Percentiles rank a stretch among this genome's conserved stretches.
Conservation (phyloP, 2,329 filamentous ascomycete genomes). For the Cercospora nicotianae region DNA sequence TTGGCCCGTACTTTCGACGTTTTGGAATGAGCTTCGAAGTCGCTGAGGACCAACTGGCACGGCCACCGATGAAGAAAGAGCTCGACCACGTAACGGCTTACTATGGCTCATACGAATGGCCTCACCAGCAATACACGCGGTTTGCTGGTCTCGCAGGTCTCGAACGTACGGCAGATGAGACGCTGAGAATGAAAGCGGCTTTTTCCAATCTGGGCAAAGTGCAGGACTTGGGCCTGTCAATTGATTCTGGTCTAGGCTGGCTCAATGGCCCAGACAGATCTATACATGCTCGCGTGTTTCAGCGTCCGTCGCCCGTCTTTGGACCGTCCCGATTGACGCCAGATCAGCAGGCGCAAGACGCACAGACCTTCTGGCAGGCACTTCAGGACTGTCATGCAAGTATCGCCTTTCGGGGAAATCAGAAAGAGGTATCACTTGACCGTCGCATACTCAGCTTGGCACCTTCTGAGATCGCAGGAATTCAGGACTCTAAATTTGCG, state of each 20-base stretch:
- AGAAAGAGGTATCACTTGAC: constrained; percentile 29
- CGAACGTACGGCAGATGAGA: constrained; percentile 65
- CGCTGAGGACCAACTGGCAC: constrained; percentile 52
- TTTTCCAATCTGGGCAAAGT: constrained; percentile 58
- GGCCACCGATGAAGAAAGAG: constrained; percentile 58
- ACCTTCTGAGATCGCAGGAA: constrained; percentile 22
- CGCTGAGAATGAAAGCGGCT: constrained; percentile 60
- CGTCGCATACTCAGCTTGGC: constrained; percentile 17
- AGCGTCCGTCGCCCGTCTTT: constrained; percentile 49
- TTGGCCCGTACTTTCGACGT: constrained; percentile 60
- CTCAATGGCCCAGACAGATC: constrained; percentile 62
- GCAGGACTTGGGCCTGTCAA: constrained; percentile 64
- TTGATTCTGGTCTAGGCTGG: constrained; percentile 68
- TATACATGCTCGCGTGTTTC: constrained; percentile 49
- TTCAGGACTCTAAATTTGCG: constrained; percentile 24
- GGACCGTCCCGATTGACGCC: constrained; percentile 33
- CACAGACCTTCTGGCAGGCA: constrained; percentile 31
- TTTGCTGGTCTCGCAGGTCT: constrained; percentile 61
- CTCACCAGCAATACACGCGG: constrained; percentile 58
- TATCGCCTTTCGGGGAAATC: constrained; percentile 13
- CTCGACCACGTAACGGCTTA: constrained; percentile 58
- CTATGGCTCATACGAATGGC: constrained; percentile 68
- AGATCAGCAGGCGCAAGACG: constrained; percentile 26
- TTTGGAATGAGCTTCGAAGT: constrained; percentile 70
- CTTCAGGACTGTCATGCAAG: constrained; percentile 30